Base-by-base conservation (phyloP, 1,284 basidiomycete species). In the Sanguinoderma infundibulare region DNA sequence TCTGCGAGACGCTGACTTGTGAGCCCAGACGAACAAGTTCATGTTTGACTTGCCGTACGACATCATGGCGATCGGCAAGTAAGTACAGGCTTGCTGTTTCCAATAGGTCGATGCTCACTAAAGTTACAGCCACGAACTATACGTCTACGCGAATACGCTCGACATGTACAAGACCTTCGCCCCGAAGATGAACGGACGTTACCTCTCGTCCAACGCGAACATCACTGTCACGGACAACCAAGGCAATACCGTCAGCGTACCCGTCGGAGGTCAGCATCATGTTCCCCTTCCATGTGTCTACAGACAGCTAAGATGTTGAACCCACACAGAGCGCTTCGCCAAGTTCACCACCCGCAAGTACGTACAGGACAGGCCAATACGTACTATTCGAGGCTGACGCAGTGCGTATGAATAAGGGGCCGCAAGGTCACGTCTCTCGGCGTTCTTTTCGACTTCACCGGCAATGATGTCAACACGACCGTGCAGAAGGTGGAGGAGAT, bases 11-110 rank as follows among this genome's bases (percentile, higher is more conserved):
- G 55, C 61, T 55, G n/a, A 51, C 20, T 3, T 6, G n/a, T n/a
- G 2, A 8, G 49, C 53, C 55, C 49, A 90, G 86, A 79, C 86
- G 14, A 89, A 90, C 73, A 77, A 90, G 69, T 90, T 94, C 74
- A 82, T 96, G 66, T 78, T 86, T 32, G 77, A 87, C 67, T 80
- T 96, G 30, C 87, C 90, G 0, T 96, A 95, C 71, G 95, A 97
- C 72, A 70, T 95, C 8, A 84, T 96, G 69, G 79, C 92, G 0
- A 93, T 96, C 61, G 95, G 95, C 70, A 96, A 96, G 85, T 88
- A 67, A 55, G 85, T 75, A 14, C 12, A 9, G 17, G 4, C 10
- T 28, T 14, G 5, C 14, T 20, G 15, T 26, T n/a, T 38, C 15
- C 34, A 17, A 26, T 38, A 22, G 24, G 24, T 28, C 22, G 40